These are phyloP conservation scores for Pythium diclinum DNA, from an alignment of 352 stramenopile genomes.

Conservation along the genomic window DNA sequence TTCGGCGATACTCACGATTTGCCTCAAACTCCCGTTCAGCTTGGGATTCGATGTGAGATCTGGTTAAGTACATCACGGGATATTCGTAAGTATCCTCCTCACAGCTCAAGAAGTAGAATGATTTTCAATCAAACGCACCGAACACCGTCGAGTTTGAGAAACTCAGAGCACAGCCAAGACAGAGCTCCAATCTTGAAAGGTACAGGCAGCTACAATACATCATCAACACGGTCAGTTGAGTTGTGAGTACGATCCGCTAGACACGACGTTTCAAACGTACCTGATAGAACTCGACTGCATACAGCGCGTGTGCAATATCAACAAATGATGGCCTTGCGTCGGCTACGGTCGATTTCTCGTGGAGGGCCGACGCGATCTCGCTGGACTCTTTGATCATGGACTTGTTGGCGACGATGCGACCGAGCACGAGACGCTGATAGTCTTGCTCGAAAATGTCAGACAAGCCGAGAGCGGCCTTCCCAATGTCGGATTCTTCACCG, in stretches of 20 bases:
- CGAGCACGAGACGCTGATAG: conserved; percentile 70
- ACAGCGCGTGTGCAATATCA: conserved; percentile 69
- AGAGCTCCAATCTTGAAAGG: conserved; percentile 30
- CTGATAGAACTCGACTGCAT: conserved; percentile 68
- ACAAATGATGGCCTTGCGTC: conserved; percentile 38
- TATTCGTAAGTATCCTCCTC: background rate
- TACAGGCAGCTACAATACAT: conserved; percentile 28
- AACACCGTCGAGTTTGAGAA: conserved; percentile 31
- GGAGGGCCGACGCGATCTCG: conserved; percentile 7
- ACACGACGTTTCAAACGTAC: conserved; percentile 19
- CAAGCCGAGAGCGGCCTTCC: conserved; percentile 55
- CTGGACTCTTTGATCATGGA: conserved; percentile 44
- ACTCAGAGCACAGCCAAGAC: conserved; percentile 31
- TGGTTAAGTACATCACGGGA: conserved; percentile 2
- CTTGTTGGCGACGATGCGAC: conserved; percentile 54
- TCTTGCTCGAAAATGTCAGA: conserved; percentile 84
- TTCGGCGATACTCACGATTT: conserved; percentile 29
- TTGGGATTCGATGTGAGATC: conserved; percentile 31
- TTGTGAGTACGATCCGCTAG: background rate
- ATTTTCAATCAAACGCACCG: conserved; percentile 17
- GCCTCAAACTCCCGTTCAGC: conserved; percentile 35
- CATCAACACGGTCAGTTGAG: background rate
- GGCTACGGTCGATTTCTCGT: conserved; percentile 9
- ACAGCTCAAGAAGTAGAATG: background rate
- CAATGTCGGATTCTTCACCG: conserved; percentile 73